phyloP scores from a whole-genome alignment of 2,329 filamentous ascomycete genomes.

The Colletotrichum sublineola region DNA sequence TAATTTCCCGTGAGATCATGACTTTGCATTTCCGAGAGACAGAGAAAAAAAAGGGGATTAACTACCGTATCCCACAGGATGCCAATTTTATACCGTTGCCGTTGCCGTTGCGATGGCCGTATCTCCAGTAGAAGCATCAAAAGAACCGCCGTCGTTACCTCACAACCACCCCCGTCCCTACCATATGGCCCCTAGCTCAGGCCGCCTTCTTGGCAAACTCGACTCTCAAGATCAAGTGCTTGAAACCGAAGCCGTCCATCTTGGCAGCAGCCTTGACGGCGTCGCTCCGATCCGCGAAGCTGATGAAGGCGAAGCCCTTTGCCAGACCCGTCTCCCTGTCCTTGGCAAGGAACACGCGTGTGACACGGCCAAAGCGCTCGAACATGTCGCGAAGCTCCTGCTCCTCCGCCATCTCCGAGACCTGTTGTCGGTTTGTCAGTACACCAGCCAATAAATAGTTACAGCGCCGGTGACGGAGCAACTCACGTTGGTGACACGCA shows the following conservation, averaged over 20 bases:
- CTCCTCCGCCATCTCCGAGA: slow-evolving; percentile 98
- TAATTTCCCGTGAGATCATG: slow-evolving; percentile 37
- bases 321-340: slow-evolving; percentile 95
- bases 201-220: slow-evolving; percentile 86
- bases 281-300: slow-evolving; percentile 90
- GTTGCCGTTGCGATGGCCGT: slow-evolving; percentile 41
- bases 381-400: slow-evolving; percentile 97
- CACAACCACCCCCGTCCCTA: background rate
- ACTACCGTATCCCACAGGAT: slow-evolving; percentile 40
- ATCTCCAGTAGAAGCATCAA: slow-evolving; percentile 41
- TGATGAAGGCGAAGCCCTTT: slow-evolving; percentile 99
- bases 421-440: slow-evolving; percentile 64
- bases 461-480: slow-evolving; percentile 25
- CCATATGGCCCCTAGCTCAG: slow-evolving; percentile 44
- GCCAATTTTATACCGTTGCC: slow-evolving; percentile 41
- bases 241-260: slow-evolving; percentile 96
- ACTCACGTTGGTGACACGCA: slow-evolving; percentile 97
- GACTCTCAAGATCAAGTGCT: slow-evolving; percentile 87
- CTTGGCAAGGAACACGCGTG: slow-evolving; percentile 97
- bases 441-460: background rate
- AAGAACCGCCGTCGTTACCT: slow-evolving; percentile 34
- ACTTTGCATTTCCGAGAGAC: slow-evolving; percentile 30
- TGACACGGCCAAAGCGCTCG: slow-evolving; percentile 96
- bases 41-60: slow-evolving; percentile 33
- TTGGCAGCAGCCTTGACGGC: slow-evolving; percentile 94